These are phyloP conservation scores for Rhizopogon vulgaris DNA, from an alignment of 768 basidiomycete species.

Conservation along the genomic window DNA sequence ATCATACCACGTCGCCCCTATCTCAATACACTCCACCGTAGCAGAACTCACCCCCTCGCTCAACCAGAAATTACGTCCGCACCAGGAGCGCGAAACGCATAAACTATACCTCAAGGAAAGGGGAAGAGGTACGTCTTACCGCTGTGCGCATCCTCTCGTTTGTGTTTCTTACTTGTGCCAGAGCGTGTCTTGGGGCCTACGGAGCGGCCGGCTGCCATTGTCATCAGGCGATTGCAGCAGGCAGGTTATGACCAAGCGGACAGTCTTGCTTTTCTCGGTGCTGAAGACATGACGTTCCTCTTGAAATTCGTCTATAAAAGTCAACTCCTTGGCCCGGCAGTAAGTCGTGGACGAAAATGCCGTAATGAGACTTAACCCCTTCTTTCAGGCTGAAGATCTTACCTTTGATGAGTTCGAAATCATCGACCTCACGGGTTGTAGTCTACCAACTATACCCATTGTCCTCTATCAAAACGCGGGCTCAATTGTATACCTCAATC, in stretches of 20 bases:
- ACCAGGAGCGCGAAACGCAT: slow-evolving; percentile 52
- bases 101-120: slow-evolving; percentile 70
- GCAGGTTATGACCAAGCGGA: slow-evolving; percentile 86
- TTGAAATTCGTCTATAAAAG: slow-evolving; percentile 89
- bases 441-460: slow-evolving; percentile 85
- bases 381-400: slow-evolving; percentile 64
- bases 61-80: slow-evolving; percentile 47
- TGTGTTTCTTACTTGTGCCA: slow-evolving; percentile 22
- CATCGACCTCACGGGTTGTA: slow-evolving; percentile 75
- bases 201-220: slow-evolving; percentile 82
- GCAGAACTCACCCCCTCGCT: slow-evolving; percentile 57
- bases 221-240: slow-evolving; percentile 76
- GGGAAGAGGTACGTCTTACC: slow-evolving; percentile 54
- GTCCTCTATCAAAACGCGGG: slow-evolving; percentile 79
- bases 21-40: slow-evolving; percentile 61
- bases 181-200: slow-evolving; percentile 78
- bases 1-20: slow-evolving; percentile 63
- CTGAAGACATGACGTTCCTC: slow-evolving; percentile 77
- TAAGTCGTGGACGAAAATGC: slow-evolving; percentile 27
- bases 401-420: slow-evolving; percentile 64
- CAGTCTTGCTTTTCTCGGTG: slow-evolving; percentile 67
- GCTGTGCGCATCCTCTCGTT: not conserved
- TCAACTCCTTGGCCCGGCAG: slow-evolving; percentile 57
- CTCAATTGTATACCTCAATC: slow-evolving; percentile 75
- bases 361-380: not conserved